Evolutionary conservation across 306 rosid genomes (phyloP).

Genomic region (Cajanus cajan): DNA sequence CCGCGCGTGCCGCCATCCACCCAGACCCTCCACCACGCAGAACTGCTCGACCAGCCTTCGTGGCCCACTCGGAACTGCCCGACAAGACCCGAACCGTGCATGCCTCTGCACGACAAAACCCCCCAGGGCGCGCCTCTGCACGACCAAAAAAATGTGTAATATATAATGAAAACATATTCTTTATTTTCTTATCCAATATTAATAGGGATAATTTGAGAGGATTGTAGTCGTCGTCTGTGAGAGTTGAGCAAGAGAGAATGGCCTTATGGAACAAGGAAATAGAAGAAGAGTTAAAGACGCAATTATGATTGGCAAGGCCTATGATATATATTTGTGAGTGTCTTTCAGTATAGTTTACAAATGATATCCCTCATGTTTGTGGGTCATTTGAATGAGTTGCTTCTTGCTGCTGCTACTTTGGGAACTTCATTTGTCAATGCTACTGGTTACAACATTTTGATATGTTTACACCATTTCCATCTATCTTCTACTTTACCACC

Average conservation of each 20-base stretch:
- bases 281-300: slow-evolving; percentile 53
- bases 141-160: too few species aligned
- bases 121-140: too few species aligned
- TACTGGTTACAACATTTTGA: too few species aligned
- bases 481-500: background rate
- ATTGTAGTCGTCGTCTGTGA: background rate
- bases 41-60: too few species aligned
- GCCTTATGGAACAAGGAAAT: slow-evolving; percentile 14
- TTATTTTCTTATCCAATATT: background rate
- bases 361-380: slow-evolving; percentile 35
- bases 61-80: too few species aligned
- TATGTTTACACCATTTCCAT: too few species aligned
- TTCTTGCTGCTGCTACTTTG: slow-evolving; percentile 39
- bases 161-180: background rate
- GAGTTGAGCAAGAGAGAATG: background rate
- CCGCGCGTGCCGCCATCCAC: too few species aligned
- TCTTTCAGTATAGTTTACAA: slow-evolving; percentile 22
- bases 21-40: too few species aligned
- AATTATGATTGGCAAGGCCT: slow-evolving; percentile 74
- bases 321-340: slow-evolving; percentile 42
- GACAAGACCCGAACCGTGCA: too few species aligned
- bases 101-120: too few species aligned
- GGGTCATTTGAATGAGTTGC: slow-evolving; percentile 34
- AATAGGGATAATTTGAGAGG: background rate
- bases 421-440: slow-evolving; percentile 27